Conservation (phyloP, 129 eudicot species). For the Flaveria sonorensis region DNA sequence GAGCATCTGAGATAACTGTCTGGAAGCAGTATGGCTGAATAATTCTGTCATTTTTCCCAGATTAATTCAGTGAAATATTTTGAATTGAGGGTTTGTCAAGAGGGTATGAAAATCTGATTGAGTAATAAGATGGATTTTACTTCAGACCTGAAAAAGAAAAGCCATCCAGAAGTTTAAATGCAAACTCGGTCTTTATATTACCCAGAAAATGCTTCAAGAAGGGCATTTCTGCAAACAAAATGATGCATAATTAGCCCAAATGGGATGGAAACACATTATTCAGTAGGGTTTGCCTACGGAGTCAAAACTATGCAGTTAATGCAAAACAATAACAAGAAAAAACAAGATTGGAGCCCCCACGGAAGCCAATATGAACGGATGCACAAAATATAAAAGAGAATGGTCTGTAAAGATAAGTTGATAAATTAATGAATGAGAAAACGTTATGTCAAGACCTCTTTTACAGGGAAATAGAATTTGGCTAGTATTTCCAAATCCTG, state of each 20-base stretch:
- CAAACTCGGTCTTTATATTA: conserved; percentile 18
- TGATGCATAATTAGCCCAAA: not conserved
- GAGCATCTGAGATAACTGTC: conserved; percentile 69
- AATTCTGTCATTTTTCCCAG: conserved; percentile 63
- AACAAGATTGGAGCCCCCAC: not conserved
- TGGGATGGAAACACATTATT: not conserved
- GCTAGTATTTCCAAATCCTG: not conserved
- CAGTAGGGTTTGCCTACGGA: not conserved
- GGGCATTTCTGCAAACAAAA: conserved; percentile 40
- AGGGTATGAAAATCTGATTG: not conserved
- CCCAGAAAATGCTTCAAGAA: conserved; percentile 29
- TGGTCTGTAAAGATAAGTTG: not conserved
- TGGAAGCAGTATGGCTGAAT: conserved; percentile 60
- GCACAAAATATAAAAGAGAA: not conserved
- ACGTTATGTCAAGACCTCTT: not conserved
- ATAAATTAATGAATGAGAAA: not conserved
- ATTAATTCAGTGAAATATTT: conserved; percentile 32
- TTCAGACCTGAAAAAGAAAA: conserved; percentile 44
- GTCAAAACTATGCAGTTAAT: not conserved
- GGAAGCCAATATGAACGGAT: not conserved
- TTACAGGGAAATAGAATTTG: not conserved
- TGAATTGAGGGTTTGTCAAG: conserved; percentile 4
- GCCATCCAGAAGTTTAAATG: conserved; percentile 20
- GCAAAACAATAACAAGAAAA: not conserved
- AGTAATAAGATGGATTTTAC: conserved; percentile 13